Conservation (phyloP, 371 early-diverging fungal genomes). For the Mucor ambiguus region DNA sequence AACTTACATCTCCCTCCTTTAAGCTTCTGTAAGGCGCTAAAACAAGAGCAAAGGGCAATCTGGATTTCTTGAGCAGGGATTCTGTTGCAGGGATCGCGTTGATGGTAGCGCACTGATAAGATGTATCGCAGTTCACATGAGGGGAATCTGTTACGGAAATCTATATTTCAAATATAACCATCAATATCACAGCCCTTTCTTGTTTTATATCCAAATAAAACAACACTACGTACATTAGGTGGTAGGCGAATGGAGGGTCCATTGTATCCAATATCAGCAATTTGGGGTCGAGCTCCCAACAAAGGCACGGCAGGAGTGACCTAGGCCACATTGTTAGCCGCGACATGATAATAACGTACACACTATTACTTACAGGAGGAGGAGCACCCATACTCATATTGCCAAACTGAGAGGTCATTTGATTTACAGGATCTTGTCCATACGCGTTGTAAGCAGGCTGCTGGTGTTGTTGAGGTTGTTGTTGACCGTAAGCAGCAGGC, state of each 20-base stretch:
- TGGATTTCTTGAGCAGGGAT: slow-evolving; percentile 65
- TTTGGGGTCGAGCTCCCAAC: slow-evolving; percentile 59
- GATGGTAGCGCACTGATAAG: slow-evolving; percentile 82
- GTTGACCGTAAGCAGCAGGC: slow-evolving; percentile 23
- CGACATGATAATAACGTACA: slow-evolving; percentile 20
- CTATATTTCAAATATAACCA: slow-evolving; percentile 35
- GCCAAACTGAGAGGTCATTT: slow-evolving; percentile 49
- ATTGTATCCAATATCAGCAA: slow-evolving; percentile 56
- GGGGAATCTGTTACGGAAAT: slow-evolving; percentile 74
- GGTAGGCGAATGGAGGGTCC: slow-evolving; percentile 64
- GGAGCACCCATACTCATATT: slow-evolving; percentile 47
- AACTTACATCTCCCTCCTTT: slow-evolving; percentile 43
- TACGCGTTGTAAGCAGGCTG: slow-evolving; percentile 30
- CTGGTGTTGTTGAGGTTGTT: slow-evolving; percentile 18
- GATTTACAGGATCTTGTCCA: slow-evolving; percentile 30
- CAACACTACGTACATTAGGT: slow-evolving; percentile 44
- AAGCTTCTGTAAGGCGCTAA: slow-evolving; percentile 68
- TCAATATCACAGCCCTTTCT: background rate
- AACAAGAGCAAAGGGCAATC: slow-evolving; percentile 76
- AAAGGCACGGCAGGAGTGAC: slow-evolving; percentile 46
- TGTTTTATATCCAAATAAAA: background rate
- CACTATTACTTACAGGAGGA: slow-evolving; percentile 37
- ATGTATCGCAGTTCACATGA: slow-evolving; percentile 69
- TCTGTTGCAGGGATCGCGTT: slow-evolving; percentile 73
- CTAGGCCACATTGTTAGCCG: slow-evolving; percentile 7